A percentile compares a stretch with the other conserved stretches of the same genome.
Conservation (phyloP, 192 early-diverging fungal genomes). For the Spizellomyces punctatus region DNA sequence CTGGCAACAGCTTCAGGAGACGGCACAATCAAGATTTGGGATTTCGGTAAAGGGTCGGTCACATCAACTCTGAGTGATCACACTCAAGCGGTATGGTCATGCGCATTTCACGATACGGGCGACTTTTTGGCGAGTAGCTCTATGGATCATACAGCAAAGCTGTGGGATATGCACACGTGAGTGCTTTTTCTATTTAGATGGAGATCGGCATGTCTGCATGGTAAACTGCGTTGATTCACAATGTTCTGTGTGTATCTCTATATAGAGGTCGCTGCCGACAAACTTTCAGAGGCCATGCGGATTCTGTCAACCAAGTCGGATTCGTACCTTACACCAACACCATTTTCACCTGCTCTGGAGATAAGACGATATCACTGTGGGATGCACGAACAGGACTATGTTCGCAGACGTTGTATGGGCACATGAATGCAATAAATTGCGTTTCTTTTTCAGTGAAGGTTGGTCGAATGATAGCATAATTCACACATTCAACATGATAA, state of each 20-base stretch:
- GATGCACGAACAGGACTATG: slow-evolving; percentile 55
- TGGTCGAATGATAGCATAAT: background rate
- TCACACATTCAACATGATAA: background rate
- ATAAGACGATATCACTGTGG: slow-evolving; percentile 61
- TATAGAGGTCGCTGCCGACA: slow-evolving; percentile 54
- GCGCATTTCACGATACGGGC: slow-evolving; percentile 60
- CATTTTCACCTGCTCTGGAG: slow-evolving; percentile 53
- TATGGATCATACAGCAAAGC: slow-evolving; percentile 61
- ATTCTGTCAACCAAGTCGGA: slow-evolving; percentile 57
- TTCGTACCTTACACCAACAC: slow-evolving; percentile 59
- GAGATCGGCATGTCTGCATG: background rate
- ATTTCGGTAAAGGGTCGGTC: slow-evolving; percentile 55
- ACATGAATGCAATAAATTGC: slow-evolving; percentile 55
- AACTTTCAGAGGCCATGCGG: slow-evolving; percentile 58
- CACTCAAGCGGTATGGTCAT: slow-evolving; percentile 60
- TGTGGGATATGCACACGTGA: slow-evolving; percentile 62
- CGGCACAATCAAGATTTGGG: slow-evolving; percentile 60
- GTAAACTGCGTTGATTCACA: background rate
- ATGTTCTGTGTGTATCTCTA: background rate
- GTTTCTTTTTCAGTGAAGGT: slow-evolving; percentile 42
- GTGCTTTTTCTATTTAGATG: background rate
- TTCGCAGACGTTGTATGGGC: slow-evolving; percentile 56
- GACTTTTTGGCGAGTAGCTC: slow-evolving; percentile 49
- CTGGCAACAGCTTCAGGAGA: slow-evolving; percentile 63
- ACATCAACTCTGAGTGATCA: slow-evolving; percentile 53